Evolutionary conservation across 768 basidiomycete species (phyloP).

Genomic region (Inosperma sp.): DNA sequence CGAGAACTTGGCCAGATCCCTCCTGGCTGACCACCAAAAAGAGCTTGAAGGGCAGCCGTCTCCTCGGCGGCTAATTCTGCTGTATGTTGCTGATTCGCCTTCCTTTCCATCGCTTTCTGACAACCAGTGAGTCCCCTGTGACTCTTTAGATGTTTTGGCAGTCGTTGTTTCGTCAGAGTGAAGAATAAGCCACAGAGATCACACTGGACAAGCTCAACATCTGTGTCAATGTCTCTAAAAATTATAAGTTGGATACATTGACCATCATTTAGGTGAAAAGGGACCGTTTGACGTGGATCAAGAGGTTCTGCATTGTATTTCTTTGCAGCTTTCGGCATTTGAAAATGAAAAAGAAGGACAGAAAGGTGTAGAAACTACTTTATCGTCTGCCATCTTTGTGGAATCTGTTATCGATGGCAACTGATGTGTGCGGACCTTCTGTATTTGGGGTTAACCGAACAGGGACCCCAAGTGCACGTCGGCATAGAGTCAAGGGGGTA

Average conservation of each 20-base stretch:
- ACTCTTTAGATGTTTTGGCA: not conserved
- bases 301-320: not conserved
- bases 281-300: not conserved
- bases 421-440: too few species aligned
- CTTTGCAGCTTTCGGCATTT: conserved; percentile 4
- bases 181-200: conserved; percentile 1
- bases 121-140: not conserved
- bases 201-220: not conserved
- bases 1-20: not conserved
- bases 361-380: too few species aligned
- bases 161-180: not conserved
- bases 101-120: not conserved
- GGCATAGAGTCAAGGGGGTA: too few species aligned
- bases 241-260: not conserved
- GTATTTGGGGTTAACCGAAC: too few species aligned
- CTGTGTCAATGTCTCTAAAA: not conserved
- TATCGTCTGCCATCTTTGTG: too few species aligned
- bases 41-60: not conserved
- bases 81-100: not conserved
- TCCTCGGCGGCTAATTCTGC: not conserved
- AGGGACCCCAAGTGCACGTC: too few species aligned
- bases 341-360: too few species aligned
- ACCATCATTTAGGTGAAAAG: not conserved
- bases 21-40: not conserved
- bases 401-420: too few species aligned